Evolutionary conservation across 2,329 filamentous ascomycete species (phyloP).

Genomic region (Amauroascus verrucosus): DNA sequence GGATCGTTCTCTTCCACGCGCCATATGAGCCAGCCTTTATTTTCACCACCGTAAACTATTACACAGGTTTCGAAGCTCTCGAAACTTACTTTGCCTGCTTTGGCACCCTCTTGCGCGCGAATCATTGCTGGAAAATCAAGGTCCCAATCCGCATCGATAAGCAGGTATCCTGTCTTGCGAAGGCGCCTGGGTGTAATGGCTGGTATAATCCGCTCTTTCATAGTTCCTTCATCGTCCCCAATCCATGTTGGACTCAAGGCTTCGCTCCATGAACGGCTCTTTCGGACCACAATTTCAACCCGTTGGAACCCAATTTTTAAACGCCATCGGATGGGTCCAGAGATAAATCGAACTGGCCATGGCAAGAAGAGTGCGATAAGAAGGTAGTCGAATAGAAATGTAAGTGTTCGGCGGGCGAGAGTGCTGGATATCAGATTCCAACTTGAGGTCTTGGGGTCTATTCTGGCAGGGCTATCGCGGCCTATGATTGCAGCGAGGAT

Average conservation of each 20-base stretch:
- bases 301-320: conserved; percentile 64
- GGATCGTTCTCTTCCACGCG: conserved; percentile 40
- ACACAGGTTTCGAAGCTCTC: conserved; percentile 63
- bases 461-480: conserved; percentile 54
- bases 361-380: conserved; percentile 59
- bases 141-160: conserved; percentile 78
- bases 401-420: conserved; percentile 50
- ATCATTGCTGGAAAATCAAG: conserved; percentile 78
- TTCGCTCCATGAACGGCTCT: conserved; percentile 59
- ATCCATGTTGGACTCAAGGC: conserved; percentile 18
- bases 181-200: conserved; percentile 60
- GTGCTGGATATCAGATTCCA: conserved; percentile 49
- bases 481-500: conserved; percentile 57
- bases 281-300: conserved; percentile 69
- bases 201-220: conserved; percentile 49
- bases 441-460: conserved; percentile 48
- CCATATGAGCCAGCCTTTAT: conserved; percentile 60
- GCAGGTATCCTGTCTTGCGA: conserved; percentile 75
- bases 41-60: conserved; percentile 53
- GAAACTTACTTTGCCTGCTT: conserved; percentile 42
- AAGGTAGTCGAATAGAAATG: conserved; percentile 64
- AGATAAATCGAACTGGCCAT: conserved; percentile 64
- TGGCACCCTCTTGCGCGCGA: conserved; percentile 58
- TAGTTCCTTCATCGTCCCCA: conserved; percentile 45
- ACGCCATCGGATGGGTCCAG: conserved; percentile 64